Conservation (phyloP, 1,139 yeast species). For the Magnusiomyces starmeri region DNA sequence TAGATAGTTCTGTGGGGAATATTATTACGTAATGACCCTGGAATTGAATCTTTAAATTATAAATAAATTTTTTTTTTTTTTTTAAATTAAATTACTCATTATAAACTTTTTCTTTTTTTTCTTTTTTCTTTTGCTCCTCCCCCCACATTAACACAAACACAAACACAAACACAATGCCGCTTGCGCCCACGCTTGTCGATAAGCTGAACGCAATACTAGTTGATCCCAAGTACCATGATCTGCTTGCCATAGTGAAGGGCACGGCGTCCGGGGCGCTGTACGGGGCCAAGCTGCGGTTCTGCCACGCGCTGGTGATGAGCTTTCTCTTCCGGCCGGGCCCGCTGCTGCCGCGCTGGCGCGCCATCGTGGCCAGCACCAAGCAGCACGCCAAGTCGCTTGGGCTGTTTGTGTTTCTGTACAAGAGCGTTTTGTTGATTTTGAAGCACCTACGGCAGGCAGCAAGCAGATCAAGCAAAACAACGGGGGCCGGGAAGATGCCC, state of each 20-base stretch:
- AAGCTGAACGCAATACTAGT: slow-evolving; percentile 21
- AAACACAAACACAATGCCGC: not conserved
- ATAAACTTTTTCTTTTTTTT: not conserved
- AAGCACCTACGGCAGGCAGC: too few relatives aligned
- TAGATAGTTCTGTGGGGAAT: not conserved
- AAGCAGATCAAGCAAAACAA: too few relatives aligned
- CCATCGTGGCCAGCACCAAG: slow-evolving; percentile 50
- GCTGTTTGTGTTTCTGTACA: slow-evolving; percentile 57
- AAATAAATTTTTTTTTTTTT: not conserved
- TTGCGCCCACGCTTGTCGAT: not conserved
- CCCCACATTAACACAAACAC: not conserved
- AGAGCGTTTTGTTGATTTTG: slow-evolving; percentile 34
- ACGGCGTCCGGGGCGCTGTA: slow-evolving; percentile 48
- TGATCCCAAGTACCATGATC: slow-evolving; percentile 33
- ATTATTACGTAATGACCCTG: not conserved
- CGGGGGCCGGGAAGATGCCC: slow-evolving; percentile 2
- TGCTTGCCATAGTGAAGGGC: slow-evolving; percentile 33
- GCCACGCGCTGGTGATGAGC: slow-evolving; percentile 65
- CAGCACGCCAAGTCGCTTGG: slow-evolving; percentile 66
- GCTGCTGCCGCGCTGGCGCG: slow-evolving; percentile 38
- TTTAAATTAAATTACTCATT: not conserved
- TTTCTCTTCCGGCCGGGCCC: slow-evolving; percentile 43
- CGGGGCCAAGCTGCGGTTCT: slow-evolving; percentile 67
- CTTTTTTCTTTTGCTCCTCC: not conserved
- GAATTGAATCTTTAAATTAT: not conserved